phyloP scores from a whole-genome alignment of 2,329 filamentous ascomycete species.

The Thelonectria olida region DNA sequence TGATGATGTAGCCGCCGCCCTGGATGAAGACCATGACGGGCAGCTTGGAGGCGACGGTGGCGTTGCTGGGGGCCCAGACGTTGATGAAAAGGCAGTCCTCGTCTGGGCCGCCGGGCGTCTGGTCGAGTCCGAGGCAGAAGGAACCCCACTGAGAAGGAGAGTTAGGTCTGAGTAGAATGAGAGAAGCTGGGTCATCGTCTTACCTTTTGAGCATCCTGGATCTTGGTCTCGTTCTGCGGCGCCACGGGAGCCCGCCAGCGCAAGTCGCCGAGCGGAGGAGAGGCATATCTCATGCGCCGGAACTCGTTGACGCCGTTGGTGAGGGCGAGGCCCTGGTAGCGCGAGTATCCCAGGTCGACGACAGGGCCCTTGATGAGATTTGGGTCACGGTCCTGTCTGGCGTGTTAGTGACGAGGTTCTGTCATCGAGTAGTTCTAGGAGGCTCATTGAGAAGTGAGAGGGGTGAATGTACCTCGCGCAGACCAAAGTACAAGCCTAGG shows the following conservation, averaged over 20 bases:
- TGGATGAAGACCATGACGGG: slow-evolving; percentile 54
- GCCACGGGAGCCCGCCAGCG: slow-evolving; percentile 60
- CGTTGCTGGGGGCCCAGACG: slow-evolving; percentile 55
- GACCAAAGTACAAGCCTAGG: slow-evolving; percentile 34
- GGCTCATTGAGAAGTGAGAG: background rate
- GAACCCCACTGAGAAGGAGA: slow-evolving; percentile 50
- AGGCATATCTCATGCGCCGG: slow-evolving; percentile 61
- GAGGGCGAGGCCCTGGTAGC: slow-evolving; percentile 52
- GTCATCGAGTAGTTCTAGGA: background rate
- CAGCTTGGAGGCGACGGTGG: slow-evolving; percentile 41
- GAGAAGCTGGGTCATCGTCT: slow-evolving; percentile 9
- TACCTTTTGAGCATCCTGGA: slow-evolving; percentile 50
- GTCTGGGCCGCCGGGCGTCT: slow-evolving; percentile 31
- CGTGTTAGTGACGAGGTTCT: background rate
- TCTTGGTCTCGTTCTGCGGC: slow-evolving; percentile 45
- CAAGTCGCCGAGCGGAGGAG: slow-evolving; percentile 58
- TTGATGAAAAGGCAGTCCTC: slow-evolving; percentile 62
- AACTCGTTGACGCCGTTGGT: slow-evolving; percentile 54
- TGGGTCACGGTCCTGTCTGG: background rate
- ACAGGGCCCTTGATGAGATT: slow-evolving; percentile 13
- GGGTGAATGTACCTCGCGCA: slow-evolving; percentile 28
- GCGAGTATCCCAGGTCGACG: slow-evolving; percentile 56
- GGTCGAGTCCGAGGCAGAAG: slow-evolving; percentile 52
- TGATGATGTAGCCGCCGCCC: slow-evolving; percentile 57
- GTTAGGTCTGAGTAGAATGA: background rate